These are phyloP conservation scores for Aspergillus eucalypticola DNA, from an alignment of 2,329 filamentous ascomycete genomes.

Conservation along the genomic window DNA sequence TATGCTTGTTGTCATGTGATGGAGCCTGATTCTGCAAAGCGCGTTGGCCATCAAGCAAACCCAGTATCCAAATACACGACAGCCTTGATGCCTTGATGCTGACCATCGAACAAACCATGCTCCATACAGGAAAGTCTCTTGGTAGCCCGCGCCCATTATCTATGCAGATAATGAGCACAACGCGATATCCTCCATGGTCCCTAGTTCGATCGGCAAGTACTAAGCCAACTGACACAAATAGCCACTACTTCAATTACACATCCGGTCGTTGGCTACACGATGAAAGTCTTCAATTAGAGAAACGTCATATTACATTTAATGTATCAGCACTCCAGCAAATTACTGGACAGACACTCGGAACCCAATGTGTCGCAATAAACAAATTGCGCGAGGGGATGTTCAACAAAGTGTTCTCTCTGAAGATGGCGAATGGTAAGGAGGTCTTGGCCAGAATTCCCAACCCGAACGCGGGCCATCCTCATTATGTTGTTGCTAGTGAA, in stretches of 20 bases:
- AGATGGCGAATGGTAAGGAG: conserved; percentile 18
- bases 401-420: conserved; percentile 31
- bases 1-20: too few species aligned
- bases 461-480: conserved; percentile 18
- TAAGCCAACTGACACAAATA: background rate
- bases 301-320: conserved; percentile 36
- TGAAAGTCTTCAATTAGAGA: conserved; percentile 32
- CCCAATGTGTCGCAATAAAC: conserved; percentile 30
- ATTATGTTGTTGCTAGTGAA: conserved; percentile 21
- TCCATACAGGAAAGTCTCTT: too few species aligned
- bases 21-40: too few species aligned
- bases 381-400: conserved; percentile 30
- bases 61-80: too few species aligned
- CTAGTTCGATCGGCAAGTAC: too few species aligned
- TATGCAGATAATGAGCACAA: too few species aligned
- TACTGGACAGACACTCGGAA: conserved; percentile 27
- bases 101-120: too few species aligned
- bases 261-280: conserved; percentile 38
- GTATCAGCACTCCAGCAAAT: conserved; percentile 31
- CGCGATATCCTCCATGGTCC: too few species aligned
- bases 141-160: too few species aligned
- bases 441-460: conserved; percentile 23
- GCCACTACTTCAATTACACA: conserved; percentile 27
- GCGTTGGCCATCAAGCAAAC: too few species aligned
- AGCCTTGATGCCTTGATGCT: too few species aligned